phyloP scores from a whole-genome alignment of 2,329 filamentous ascomycete genomes.

The Alternaria atra region DNA sequence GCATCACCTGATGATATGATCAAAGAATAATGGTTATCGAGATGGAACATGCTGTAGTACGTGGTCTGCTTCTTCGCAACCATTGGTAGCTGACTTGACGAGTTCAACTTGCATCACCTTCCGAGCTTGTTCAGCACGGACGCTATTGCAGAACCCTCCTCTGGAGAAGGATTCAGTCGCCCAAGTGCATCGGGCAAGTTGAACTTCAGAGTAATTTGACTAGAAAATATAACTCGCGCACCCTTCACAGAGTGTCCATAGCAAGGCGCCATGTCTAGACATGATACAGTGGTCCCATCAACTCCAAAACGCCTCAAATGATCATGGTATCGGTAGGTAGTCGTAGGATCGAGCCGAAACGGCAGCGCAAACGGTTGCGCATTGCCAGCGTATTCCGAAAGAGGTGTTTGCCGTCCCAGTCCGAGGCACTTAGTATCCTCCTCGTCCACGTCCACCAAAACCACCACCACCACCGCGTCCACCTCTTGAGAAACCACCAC shows the following conservation, averaged over 20 bases:
- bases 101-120: not conserved
- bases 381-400: conserved; percentile 16
- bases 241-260: conserved; percentile 15
- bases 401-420: conserved; percentile 14
- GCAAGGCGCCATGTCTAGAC: conserved; percentile 37
- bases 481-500: conserved; percentile 15
- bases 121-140: not conserved
- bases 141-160: not conserved
- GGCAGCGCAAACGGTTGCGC: conserved; percentile 25
- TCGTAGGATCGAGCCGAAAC: conserved; percentile 33
- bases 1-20: not conserved
- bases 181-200: conserved; percentile 9
- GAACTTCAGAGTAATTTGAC: conserved; percentile 18
- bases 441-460: conserved; percentile 41
- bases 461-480: conserved; percentile 33
- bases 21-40: not conserved
- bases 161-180: not conserved
- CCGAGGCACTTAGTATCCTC: conserved; percentile 39
- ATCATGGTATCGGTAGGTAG: conserved; percentile 45
- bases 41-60: not conserved
- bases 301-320: conserved; percentile 46
- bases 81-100: not conserved
- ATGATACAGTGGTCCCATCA: conserved; percentile 37
- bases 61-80: not conserved
- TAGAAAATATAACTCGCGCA: conserved; percentile 17